Base-by-base conservation (phyloP, 2,329 filamentous ascomycete species). In the Lecanicillium sp. region DNA sequence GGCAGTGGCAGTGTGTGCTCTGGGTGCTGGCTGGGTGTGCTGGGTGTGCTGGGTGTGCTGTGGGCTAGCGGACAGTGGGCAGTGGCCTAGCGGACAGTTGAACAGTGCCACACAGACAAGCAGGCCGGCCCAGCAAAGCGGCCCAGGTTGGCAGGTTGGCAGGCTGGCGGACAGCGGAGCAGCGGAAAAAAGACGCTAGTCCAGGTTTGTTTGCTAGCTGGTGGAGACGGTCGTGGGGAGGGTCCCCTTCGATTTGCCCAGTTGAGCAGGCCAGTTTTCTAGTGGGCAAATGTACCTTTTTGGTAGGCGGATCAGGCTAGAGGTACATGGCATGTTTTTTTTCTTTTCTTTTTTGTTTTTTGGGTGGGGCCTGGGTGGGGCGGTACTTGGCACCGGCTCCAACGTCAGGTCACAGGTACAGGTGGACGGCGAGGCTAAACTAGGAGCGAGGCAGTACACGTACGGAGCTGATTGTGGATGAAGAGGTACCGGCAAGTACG, bases 191-290 rank as follows among this genome's bases (percentile, higher is more conserved):
- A 9, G n/a, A 14, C 44, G 35, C 44, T 46, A 46, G 44, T 26
- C 44, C 44, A 36, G 44, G 26, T 32, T 46, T 39, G 44, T 46
- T 46, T 46, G 33, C 38, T 39, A 35, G 44, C 35, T 19, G 26
- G 44, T 46, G 44, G 44, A 39, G 33, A 30, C 10, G 20, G 41
- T 14, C 33, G 43, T 45, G 43, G 43, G 33, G 43, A 38, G 43
- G 21, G 32, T 15, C 21, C 36, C 36, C 36, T 38, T 38, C 20
- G 36, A 38, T 38, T 38, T 38, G 36, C 36, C 20, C 36, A 20
- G 20, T 15, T 38, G 33, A n/a, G n/a, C n/a, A n/a, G n/a, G n/a
- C n/a, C n/a, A n/a, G n/a, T n/a, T n/a, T n/a, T n/a, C n/a, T n/a
- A n/a, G n/a, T n/a, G n/a, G n/a, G n/a, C n/a, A n/a, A n/a, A n/a